Evolutionary conservation across 1,139 yeast genomes (phyloP).

Genomic region (Yamadazyma epiphylla): DNA sequence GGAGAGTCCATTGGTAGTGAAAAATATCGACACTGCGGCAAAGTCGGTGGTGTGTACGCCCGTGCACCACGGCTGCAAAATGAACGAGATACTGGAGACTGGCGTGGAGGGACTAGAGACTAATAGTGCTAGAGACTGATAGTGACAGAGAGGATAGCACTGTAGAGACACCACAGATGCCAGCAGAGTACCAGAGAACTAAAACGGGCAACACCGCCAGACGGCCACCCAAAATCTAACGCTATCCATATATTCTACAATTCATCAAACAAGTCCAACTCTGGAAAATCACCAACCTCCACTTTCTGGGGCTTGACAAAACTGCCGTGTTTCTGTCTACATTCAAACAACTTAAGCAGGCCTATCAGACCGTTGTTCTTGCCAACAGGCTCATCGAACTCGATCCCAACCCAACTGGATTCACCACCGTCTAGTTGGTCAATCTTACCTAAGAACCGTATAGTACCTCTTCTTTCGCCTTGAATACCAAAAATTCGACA

Average conservation of each 20-base stretch:
- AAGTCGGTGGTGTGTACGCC: not conserved
- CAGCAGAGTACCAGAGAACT: not conserved
- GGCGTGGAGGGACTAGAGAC: not conserved
- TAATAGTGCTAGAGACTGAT: not conserved
- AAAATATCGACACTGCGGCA: not conserved
- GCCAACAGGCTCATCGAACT: constrained; percentile 49
- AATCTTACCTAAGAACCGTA: constrained; percentile 66
- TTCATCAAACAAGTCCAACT: constrained; percentile 39
- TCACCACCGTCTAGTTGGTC: constrained; percentile 50
- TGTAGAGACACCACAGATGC: not conserved
- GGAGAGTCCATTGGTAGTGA: too few species aligned
- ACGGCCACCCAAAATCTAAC: not conserved
- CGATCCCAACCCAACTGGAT: constrained; percentile 45
- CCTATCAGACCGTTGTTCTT: constrained; percentile 41
- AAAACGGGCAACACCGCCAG: not conserved
- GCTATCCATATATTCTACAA: constrained; percentile 3
- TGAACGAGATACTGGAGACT: not conserved
- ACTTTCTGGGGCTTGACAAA: constrained; percentile 48
- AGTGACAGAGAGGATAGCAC: too few species aligned
- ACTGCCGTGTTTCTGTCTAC: constrained; percentile 43
- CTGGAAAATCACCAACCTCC: constrained; percentile 53
- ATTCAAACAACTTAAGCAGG: constrained; percentile 28
- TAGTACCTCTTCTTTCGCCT: constrained; percentile 63
- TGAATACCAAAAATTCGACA: constrained; percentile 41
- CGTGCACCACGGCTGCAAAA: not conserved